Base-by-base conservation (phyloP, 345 rosid species). In the Citrus mangshanensis region DNA sequence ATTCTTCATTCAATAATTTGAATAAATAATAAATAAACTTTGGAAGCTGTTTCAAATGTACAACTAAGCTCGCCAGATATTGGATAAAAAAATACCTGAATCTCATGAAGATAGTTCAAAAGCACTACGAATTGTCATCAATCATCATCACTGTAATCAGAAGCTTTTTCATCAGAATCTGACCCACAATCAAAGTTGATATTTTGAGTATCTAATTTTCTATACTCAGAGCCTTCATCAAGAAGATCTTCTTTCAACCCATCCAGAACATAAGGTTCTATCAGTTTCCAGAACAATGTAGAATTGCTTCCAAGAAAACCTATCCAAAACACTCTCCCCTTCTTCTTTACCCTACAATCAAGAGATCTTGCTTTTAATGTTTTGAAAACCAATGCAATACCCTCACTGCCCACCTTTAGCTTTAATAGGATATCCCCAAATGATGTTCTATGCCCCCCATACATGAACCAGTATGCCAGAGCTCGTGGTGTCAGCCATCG, bases 391-490 rank as follows among this genome's bases (percentile, higher is more conserved):
- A 81, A 88, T 80, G 77, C 89, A 5, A 89, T 87, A 30, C 95
- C 95, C 42, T 89, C 90, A 1, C 40, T 63, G 63, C 84, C 85
- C 88, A 97, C 97, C 76, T 84, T 95, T 77, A 95, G 78, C 86
- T 84, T 92, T 86, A 95, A 73, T 78, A 93, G 34, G 62, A 92
- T 74, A 72, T 90, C 94, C 28, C 98, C 94, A 0, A 87, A 77
- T 0, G 89, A 81, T 32, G 90, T 87, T 84, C 80, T 90, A 66
- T 84, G 77, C 3, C 97, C 97, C 1, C 94, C 90, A 70, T 91
- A 91, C 98, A 92, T 91, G 40, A 87, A 94, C 97, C 97, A 92
- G 85, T 90, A 90, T 1, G 97, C 98, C 25, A 94, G 91, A 69
- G 88, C 86, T 0, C 81, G 82, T 0, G 97, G 97, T 5, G 97